Evolutionary conservation across 306 rosid genomes (phyloP).

Genomic region (Cicer arietinum): DNA sequence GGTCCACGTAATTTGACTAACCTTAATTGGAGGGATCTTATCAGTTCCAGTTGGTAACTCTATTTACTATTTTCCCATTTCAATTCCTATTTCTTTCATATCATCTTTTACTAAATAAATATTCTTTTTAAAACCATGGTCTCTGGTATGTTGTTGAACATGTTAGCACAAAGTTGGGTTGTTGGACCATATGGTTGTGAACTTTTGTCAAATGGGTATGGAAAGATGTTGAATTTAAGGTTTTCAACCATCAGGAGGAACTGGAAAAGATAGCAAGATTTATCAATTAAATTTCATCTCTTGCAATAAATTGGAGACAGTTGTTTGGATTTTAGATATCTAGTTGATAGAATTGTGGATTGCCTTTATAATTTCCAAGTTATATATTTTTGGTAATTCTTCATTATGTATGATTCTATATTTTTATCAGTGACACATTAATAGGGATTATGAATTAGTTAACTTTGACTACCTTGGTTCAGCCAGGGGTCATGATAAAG

Average conservation of each 20-base stretch:
- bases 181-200: constrained; percentile 12
- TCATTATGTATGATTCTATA: neutral
- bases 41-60: constrained; percentile 81
- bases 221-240: neutral
- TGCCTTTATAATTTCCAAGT: neutral
- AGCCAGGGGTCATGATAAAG: neutral
- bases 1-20: constrained; percentile 81
- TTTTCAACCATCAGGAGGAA: constrained; percentile 18
- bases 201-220: constrained; percentile 38
- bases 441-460: constrained; percentile 11
- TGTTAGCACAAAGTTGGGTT: constrained; percentile 36
- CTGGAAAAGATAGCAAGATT: neutral
- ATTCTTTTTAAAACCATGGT: neutral
- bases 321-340: constrained; percentile 22
- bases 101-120: neutral
- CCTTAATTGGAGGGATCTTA: constrained; percentile 87
- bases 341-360: constrained; percentile 1
- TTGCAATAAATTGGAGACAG: neutral
- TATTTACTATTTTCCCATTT: constrained; percentile 46
- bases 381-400: constrained; percentile 23
- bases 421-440: neutral
- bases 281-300: neutral
- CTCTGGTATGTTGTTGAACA: neutral
- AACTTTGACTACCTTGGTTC: neutral
- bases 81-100: neutral